Base-by-base conservation (phyloP, 2,329 filamentous ascomycete genomes). In the Akanthomyces uredinophilus region DNA sequence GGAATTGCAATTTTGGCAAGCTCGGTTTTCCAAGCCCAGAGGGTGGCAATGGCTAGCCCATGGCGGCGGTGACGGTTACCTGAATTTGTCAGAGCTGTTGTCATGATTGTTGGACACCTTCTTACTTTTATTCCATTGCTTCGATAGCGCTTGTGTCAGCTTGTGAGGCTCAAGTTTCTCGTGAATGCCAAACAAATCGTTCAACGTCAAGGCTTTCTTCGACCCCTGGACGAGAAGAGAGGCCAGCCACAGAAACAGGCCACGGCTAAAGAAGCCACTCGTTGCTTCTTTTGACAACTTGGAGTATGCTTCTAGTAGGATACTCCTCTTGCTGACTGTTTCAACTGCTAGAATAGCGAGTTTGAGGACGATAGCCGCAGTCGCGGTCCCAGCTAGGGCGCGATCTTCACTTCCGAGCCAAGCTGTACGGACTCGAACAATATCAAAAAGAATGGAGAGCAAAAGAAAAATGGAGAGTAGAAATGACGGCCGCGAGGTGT, bases 11-110 rank as follows among this genome's bases (percentile, higher is more conserved):
- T 27, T 13, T 47, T 54, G 47, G 49, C 24, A 54, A 24, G 2
- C n/a, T 55, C 59, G 11, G 22, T n/a, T 24, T 57, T 57, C 61
- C 61, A 63, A 3, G 61, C 39, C 41, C 16, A n/a, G 20, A 63
- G n/a, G 11, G 61, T 59, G 16, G 61, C 55, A 49, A 63, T 35
- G 39, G 24, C 61, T 16, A 60, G 55, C 1, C 54, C 61, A 14
- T 60, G 43, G 24, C 10, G 32, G 18, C 50, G 50, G 29, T 39
- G 50, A 22, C 10, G 50, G n/a, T 39, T n/a, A 14, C 50, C 50
- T 52, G 16, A 10, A 7, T 13, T 52, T 22, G 50, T 52, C 11
- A 52, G 50, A 14, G 14, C 20, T 5, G 24, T 22, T 22, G 11
- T 11, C 7, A 4, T 22, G 11, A 22, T 39, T 11, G 2, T 39